phyloP scores from a whole-genome alignment of 371 early-diverging fungal genomes.

The Mortierella polycephala region DNA sequence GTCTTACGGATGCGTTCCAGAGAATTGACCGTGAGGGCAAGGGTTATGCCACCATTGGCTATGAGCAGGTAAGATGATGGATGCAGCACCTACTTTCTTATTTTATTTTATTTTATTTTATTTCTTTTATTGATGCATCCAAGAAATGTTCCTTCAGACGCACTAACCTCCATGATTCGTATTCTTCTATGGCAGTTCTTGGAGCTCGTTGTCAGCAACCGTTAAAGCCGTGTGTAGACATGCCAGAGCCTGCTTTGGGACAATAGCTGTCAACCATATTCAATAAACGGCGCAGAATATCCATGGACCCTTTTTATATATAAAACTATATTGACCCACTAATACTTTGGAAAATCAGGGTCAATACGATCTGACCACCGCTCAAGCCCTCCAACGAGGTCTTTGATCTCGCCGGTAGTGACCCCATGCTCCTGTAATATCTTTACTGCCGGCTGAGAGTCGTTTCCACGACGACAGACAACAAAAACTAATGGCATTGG shows the following conservation, averaged over 20 bases:
- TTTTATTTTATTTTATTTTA: not conserved
- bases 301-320: not conserved
- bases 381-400: constrained; percentile 86
- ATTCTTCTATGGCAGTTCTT: constrained; percentile 47
- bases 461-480: constrained; percentile 93
- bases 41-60: constrained; percentile 71
- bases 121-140: too few species aligned
- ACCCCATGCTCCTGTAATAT: constrained; percentile 68
- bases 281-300: too few species aligned
- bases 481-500: constrained; percentile 35
- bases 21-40: constrained; percentile 68
- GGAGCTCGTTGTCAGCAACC: constrained; percentile 60
- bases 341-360: constrained; percentile 86
- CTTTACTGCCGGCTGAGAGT: constrained; percentile 88
- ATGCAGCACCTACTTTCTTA: not conserved
- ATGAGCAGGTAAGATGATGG: constrained; percentile 58
- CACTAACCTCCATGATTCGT: not conserved
- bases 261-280: too few species aligned
- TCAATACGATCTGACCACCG: constrained; percentile 85
- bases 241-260: not conserved
- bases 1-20: constrained; percentile 73
- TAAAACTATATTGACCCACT: constrained; percentile 5
- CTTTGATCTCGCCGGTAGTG: constrained; percentile 61
- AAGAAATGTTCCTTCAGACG: not conserved
- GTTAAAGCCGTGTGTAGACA: constrained; percentile 28